Base-by-base conservation (phyloP, 2,329 filamentous ascomycete species). In the Trematosphaeria pertusa region DNA sequence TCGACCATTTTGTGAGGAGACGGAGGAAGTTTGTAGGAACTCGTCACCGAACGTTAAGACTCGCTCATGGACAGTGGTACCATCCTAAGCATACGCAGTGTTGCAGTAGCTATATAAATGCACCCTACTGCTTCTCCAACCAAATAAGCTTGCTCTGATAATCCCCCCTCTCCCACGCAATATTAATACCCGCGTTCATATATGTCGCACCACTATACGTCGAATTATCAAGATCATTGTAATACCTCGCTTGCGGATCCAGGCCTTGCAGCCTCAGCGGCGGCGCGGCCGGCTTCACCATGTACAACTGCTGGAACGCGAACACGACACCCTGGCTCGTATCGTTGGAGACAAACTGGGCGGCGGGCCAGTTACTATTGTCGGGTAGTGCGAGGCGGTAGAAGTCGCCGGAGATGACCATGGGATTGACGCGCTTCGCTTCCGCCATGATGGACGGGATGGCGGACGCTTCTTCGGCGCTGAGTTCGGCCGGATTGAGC, bases 171-270 rank as follows among this genome's bases (percentile, higher is more conserved):
- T 70, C 57, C 53, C 84, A 80, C 4, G 66, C 54, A 63, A 78
- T 74, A 65, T 85, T 81, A 28, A 87, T 58, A 0, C 84, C 85
- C 1, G 75, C 74, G 52, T 84, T 86, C 81, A 87, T 86, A 59
- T 87, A 72, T 6, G 82, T 86, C 8, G 78, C 76, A 0, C 84
- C 85, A 0, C 79, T 81, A 50, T 80, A 81, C 5, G 76, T 78
- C 19, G 67, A 72, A 21, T 81, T 78, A 0, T 79, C 81, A 32
- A 79, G 73, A 14, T 83, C 68, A 12, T 68, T 78, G 11, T 49
- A 61, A 56, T 87, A 87, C 38, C 64, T 75, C 0, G 82, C 81
- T 5, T 59, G 48, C 0, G 78, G 56, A 46, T 87, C 83, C 43
- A 87, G 59, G 0, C 84, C 85, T 52, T 82, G 78, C 28, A 87